These are phyloP conservation scores for Cryptosporidium sp. DNA, from an alignment of 169 alveolate species.

Conservation along the genomic window DNA sequence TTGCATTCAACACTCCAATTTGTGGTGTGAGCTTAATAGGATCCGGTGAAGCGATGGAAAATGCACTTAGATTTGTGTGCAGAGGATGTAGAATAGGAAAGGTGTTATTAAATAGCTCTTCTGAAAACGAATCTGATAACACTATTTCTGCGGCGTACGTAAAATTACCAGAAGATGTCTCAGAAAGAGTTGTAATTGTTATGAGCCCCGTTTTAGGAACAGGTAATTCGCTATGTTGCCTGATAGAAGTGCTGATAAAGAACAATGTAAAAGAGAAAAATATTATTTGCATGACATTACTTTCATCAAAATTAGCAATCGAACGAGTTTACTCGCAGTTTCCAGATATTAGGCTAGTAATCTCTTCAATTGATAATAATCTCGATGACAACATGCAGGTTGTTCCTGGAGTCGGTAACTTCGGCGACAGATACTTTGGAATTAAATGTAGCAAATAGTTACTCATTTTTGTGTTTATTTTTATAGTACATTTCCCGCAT, in stretches of 20 bases:
- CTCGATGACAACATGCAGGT: slow-evolving; percentile 80
- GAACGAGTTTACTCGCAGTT: slow-evolving; percentile 64
- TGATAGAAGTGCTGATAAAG: slow-evolving; percentile 79
- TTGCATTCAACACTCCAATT: slow-evolving; percentile 67
- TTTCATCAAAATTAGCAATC: slow-evolving; percentile 83
- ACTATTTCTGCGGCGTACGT: slow-evolving; percentile 33
- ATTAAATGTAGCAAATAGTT: slow-evolving; percentile 61
- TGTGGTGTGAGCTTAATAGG: slow-evolving; percentile 71
- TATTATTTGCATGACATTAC: slow-evolving; percentile 83
- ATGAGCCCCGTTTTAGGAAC: slow-evolving; percentile 88
- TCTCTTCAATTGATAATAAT: slow-evolving; percentile 81
- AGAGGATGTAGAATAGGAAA: slow-evolving; percentile 75
- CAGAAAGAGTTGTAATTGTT: slow-evolving; percentile 80
- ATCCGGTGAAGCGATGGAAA: slow-evolving; percentile 75
- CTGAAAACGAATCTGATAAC: background rate
- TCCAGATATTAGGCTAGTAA: slow-evolving; percentile 82
- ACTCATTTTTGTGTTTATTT: background rate
- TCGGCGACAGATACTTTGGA: slow-evolving; percentile 88
- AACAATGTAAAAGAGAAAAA: slow-evolving; percentile 82
- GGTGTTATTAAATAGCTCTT: slow-evolving; percentile 22
- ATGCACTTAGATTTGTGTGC: slow-evolving; percentile 67
- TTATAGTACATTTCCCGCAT: background rate
- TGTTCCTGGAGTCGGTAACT: slow-evolving; percentile 87
- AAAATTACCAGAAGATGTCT: slow-evolving; percentile 80
- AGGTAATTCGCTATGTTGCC: slow-evolving; percentile 82